Evolutionary conservation across 2,329 filamentous ascomycete genomes (phyloP).

Genomic region (Exophiala bonariae): DNA sequence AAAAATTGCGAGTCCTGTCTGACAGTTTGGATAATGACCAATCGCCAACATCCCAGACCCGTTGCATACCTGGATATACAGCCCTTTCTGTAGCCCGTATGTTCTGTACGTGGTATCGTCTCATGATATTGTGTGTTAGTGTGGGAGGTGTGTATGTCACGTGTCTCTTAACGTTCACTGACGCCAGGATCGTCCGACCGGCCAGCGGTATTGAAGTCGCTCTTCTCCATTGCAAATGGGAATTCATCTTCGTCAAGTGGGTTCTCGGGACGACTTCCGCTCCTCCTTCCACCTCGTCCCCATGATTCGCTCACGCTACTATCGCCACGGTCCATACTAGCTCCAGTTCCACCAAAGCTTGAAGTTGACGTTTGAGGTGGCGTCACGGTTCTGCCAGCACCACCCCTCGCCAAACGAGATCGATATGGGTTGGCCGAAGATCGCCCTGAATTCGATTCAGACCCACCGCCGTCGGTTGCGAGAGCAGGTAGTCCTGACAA

Average conservation of each 20-base stretch:
- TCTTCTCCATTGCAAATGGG: constrained; percentile 28
- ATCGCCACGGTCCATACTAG: constrained; percentile 21
- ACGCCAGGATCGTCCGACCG: no score
- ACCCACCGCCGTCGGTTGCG: constrained; percentile 19
- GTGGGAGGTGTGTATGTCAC: no score
- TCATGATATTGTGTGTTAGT: no score
- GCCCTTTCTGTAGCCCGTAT: no score
- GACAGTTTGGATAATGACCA: no score
- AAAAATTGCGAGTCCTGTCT: no score
- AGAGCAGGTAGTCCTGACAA: constrained; percentile 15
- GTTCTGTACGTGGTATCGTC: no score
- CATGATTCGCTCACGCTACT: constrained; percentile 25
- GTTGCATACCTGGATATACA: no score
- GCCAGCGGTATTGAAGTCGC: constrained; percentile 21
- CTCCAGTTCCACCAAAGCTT: constrained; percentile 24
- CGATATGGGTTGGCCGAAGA: constrained; percentile 23
- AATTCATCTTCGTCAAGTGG: constrained; percentile 28
- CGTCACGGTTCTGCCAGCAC: constrained; percentile 12
- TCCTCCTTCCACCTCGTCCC: constrained; percentile 20
- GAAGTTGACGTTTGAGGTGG: constrained; percentile 25
- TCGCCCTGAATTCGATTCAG: constrained; percentile 22
- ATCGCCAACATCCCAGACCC: no score
- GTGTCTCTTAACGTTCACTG: no score
- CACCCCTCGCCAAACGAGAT: constrained; percentile 12
- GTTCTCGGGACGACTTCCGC: constrained; percentile 24